These are phyloP conservation scores for Solanum etuberosum DNA, from an alignment of 257 asterid species.

Conservation along the genomic window DNA sequence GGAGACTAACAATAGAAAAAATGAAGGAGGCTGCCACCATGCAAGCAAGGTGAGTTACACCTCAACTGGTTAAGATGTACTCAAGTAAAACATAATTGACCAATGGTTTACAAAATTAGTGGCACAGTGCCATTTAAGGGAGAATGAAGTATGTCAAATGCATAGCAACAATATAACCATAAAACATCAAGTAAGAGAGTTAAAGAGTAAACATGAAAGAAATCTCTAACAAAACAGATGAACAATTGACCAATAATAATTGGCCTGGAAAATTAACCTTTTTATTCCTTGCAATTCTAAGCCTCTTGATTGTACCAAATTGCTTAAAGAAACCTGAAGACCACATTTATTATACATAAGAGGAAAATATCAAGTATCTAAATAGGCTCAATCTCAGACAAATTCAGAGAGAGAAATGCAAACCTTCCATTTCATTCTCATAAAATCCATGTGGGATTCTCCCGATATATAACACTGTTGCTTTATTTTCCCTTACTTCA, in stretches of 20 bases:
- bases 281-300: slow-evolving; percentile 73
- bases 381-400: background rate
- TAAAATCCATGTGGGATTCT: slow-evolving; percentile 97
- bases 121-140: background rate
- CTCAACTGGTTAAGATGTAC: background rate
- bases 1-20: background rate
- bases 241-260: background rate
- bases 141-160: background rate
- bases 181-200: background rate
- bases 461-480: slow-evolving; percentile 72
- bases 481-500: slow-evolving; percentile 38
- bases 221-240: background rate
- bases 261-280: slow-evolving; percentile 39
- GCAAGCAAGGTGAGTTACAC: background rate
- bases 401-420: background rate
- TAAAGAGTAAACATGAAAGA: background rate
- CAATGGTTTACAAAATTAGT: background rate
- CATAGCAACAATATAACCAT: background rate
- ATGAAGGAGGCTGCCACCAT: background rate
- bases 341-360: background rate
- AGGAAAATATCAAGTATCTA: background rate
- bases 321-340: slow-evolving; percentile 86
- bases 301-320: slow-evolving; percentile 77
- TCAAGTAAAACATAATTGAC: background rate
- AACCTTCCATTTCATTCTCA: slow-evolving; percentile 94